Evolutionary conservation across 2,329 filamentous ascomycete species (phyloP).

Genomic region (Hypoxylon sp.): DNA sequence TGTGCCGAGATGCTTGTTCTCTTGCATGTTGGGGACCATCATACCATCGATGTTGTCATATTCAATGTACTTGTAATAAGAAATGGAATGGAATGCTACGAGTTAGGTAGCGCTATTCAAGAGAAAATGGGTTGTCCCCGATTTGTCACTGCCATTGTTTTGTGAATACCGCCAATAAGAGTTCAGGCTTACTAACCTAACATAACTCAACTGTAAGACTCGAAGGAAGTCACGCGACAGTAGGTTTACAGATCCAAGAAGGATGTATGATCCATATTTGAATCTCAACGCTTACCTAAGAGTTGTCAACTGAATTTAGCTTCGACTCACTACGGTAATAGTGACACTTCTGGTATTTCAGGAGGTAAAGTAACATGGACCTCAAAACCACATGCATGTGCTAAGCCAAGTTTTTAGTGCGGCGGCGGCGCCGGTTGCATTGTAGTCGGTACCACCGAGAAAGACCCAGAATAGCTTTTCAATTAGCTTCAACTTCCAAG

Average conservation of each 20-base stretch:
- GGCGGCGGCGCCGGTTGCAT: conserved; percentile 22
- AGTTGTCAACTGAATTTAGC: neutral
- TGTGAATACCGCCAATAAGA: neutral
- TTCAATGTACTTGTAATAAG: conserved; percentile 34
- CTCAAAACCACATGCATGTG: neutral
- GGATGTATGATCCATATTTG: neutral
- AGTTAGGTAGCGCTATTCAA: conserved; percentile 9
- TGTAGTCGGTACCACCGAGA: conserved; percentile 26
- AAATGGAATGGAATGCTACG: conserved; percentile 21
- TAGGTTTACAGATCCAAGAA: neutral
- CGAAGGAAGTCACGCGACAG: neutral
- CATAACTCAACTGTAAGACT: conserved; percentile 9
- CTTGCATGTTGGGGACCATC: conserved; percentile 9
- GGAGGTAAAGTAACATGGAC: neutral
- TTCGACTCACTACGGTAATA: neutral
- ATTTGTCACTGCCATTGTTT: conserved; percentile 24
- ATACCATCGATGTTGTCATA: conserved; percentile 31
- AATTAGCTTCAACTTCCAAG: conserved; percentile 9
- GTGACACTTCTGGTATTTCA: neutral
- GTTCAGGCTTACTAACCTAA: conserved; percentile 1
- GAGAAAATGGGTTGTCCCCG: conserved; percentile 10
- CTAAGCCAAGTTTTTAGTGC: conserved; percentile 2
- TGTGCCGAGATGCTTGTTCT: conserved; percentile 14
- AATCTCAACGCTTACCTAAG: neutral
- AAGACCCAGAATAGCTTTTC: conserved; percentile 23